A percentile compares a stretch with the other conserved stretches of the same genome.
These are phyloP conservation scores for Venturia pyrina DNA, from an alignment of 2,329 filamentous ascomycete genomes.

Conservation along the genomic window DNA sequence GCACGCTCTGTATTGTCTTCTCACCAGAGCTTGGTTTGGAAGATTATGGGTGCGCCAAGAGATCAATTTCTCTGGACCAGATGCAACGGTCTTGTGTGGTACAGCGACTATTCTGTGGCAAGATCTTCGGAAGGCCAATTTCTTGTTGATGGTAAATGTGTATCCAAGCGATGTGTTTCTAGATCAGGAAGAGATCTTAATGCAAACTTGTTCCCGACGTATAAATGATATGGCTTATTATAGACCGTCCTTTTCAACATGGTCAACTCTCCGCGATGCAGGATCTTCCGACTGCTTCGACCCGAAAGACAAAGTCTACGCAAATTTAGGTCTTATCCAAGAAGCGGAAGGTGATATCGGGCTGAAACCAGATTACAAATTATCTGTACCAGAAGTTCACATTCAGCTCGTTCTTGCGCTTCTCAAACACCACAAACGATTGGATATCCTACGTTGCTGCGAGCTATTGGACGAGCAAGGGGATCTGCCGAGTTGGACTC, in stretches of 20 bases:
- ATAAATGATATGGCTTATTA: not conserved
- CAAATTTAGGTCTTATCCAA: not conserved
- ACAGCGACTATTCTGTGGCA: not conserved
- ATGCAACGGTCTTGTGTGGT: not conserved
- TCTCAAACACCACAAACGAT: not conserved
- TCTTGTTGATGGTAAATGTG: not conserved
- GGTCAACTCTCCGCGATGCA: not conserved
- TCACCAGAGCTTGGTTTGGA: not conserved
- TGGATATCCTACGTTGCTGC: not conserved
- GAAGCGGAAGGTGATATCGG: not conserved
- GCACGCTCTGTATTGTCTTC: not conserved
- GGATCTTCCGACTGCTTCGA: not conserved
- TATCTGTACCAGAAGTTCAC: not conserved
- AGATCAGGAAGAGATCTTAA: not conserved
- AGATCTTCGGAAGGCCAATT: not conserved
- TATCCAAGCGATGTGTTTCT: not conserved
- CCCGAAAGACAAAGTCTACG: conserved; percentile 1
- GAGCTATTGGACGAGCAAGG: not conserved
- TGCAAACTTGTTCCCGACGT: not conserved
- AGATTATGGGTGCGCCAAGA: conserved; percentile 3
- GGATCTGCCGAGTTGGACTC: not conserved
- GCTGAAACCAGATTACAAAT: not conserved
- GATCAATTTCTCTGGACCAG: not conserved
- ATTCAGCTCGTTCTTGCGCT: not conserved
- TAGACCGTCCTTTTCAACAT: not conserved